These are phyloP conservation scores for Aspergillus floridensis DNA, from an alignment of 2,329 filamentous ascomycete species.

Conservation along the genomic window DNA sequence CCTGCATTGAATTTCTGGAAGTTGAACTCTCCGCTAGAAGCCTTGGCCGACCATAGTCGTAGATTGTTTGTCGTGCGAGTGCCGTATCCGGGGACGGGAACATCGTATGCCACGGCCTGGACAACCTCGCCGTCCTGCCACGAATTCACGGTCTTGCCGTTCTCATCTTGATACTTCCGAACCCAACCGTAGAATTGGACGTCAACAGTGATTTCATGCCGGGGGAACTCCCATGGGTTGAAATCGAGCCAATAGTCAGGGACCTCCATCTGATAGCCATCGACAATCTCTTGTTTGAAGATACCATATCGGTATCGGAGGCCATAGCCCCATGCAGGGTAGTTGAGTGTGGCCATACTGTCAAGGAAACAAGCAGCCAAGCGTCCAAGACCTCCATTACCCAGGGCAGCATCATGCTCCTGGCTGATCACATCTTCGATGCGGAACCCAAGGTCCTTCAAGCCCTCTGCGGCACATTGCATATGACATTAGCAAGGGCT, in stretches of 20 bases:
- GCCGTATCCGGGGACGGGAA: conserved; percentile 84
- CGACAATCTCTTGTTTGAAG: conserved; percentile 98
- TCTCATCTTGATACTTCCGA: conserved; percentile 68
- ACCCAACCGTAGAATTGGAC: conserved; percentile 95
- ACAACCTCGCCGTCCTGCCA: conserved; percentile 97
- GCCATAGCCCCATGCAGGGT: conserved; percentile 95
- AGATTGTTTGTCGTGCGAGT: conserved; percentile 95
- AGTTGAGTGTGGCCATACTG: conserved; percentile 91
- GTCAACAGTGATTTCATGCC: conserved; percentile 92
- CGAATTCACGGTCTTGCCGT: conserved; percentile 69
- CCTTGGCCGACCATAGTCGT: conserved; percentile 95
- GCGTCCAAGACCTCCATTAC: conserved; percentile 91
- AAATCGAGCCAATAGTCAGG: conserved; percentile 99
- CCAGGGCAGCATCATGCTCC: conserved; percentile 93
- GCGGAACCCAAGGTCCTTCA: conserved; percentile 87
- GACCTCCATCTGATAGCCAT: conserved; percentile 96
- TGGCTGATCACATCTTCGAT: conserved; percentile 94
- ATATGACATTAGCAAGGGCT: neutral
- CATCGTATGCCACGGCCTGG: conserved; percentile 88
- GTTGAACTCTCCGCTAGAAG: conserved; percentile 94
- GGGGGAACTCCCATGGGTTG: conserved; percentile 97
- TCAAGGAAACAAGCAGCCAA: conserved; percentile 96
- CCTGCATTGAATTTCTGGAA: conserved; percentile 99
- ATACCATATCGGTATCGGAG: conserved; percentile 94
- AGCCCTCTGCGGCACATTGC: conserved; percentile 60